A percentile compares a stretch with the other conserved stretches of the same genome.
Evolutionary conservation across 108 stramenopile species (phyloP).

Genomic region (Nitzschia sp.): DNA sequence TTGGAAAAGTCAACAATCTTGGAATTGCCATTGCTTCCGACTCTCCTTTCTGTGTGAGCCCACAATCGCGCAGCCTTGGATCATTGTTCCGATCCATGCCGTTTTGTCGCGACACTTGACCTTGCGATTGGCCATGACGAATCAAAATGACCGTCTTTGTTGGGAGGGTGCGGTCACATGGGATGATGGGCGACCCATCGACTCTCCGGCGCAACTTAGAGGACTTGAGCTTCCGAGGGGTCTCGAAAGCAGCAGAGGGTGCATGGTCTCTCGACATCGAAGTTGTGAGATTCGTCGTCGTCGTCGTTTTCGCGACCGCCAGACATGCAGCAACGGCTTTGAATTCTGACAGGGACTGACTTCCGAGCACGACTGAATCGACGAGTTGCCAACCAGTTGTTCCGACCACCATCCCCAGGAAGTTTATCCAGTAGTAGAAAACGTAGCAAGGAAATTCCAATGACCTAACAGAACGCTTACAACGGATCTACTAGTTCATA

Average conservation of each 20-base stretch:
- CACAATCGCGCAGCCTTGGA: constrained; percentile 33
- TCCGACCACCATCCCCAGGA: no score
- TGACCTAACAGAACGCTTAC: no score
- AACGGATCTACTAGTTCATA: constrained; percentile 2
- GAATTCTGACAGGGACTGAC: no score
- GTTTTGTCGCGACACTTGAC: constrained; percentile 31
- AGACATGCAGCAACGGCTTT: no score
- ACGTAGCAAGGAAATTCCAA: no score
- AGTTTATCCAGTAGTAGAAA: no score
- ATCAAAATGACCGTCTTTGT: constrained; percentile 34
- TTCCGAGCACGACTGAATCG: no score
- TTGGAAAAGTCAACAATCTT: background rate
- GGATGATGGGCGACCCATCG: constrained; percentile 25
- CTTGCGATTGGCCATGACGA: constrained; percentile 43
- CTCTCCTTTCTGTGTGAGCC: constrained; percentile 27
- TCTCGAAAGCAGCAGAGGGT: background rate
- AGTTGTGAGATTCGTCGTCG: no score
- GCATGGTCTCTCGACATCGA: no score
- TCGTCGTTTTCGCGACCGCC: no score
- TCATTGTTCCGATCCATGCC: constrained; percentile 32
- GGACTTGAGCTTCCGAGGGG: background rate
- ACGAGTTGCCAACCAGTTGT: no score
- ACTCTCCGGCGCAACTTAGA: constrained; percentile 9
- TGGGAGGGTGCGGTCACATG: background rate
- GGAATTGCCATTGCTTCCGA: constrained; percentile 28